Conservation (phyloP, 805 yeast genomes). For the Saccharomycopsis olivae region DNA sequence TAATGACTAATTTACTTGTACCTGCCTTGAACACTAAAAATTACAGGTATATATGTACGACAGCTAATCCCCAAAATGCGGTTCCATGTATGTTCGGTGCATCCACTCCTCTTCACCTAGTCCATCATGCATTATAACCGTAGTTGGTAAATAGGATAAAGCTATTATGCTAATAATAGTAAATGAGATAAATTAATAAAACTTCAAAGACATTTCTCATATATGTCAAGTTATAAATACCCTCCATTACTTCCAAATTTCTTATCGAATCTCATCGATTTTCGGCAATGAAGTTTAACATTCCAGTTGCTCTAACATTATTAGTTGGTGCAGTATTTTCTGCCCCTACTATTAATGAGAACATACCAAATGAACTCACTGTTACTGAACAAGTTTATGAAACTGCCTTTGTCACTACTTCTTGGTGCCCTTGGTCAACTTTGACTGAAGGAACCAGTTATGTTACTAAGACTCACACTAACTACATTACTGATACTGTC, state of each 20-base stretch:
- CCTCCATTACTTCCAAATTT: neutral
- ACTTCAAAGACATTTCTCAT: neutral
- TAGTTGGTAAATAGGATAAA: too few relatives aligned
- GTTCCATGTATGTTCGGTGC: too few relatives aligned
- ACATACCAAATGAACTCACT: neutral
- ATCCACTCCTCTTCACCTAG: too few relatives aligned
- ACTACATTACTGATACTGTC: constrained; percentile 2
- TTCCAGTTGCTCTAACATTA: neutral
- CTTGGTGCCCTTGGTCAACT: constrained; percentile 2
- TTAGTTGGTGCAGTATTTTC: neutral
- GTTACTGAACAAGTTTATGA: neutral
- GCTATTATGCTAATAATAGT: too few relatives aligned
- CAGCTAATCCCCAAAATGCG: too few relatives aligned
- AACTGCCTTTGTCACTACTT: neutral
- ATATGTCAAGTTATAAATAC: neutral
- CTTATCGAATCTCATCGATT: neutral
- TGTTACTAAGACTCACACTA: neutral
- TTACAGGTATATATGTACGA: too few relatives aligned
- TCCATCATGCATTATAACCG: too few relatives aligned
- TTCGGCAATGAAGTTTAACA: neutral
- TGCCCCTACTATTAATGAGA: neutral
- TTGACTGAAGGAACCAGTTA: neutral
- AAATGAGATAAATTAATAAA: too few relatives aligned
- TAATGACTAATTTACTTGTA: too few relatives aligned
- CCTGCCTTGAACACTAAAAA: too few relatives aligned